Conservation (phyloP, 2,329 filamentous ascomycete genomes). For the Lachnellula subtilissima region DNA sequence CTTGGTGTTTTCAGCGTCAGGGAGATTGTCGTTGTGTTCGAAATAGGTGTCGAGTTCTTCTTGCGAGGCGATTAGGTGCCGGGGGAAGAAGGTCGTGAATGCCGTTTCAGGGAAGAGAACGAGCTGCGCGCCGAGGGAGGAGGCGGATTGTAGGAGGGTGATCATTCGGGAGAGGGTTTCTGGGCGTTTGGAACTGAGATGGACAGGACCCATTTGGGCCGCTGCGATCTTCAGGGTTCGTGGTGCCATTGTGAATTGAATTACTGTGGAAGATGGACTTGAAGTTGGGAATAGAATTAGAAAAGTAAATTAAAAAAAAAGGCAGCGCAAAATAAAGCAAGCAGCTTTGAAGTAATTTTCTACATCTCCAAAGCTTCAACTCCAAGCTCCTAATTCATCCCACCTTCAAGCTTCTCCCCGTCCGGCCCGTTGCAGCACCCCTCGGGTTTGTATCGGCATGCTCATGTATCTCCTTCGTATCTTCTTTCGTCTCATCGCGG, state of each 20-base stretch:
- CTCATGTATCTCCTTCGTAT: too few species aligned
- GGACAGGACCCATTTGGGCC: constrained; percentile 48
- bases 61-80: constrained; percentile 42
- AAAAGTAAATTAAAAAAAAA: not conserved
- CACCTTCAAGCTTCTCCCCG: not conserved
- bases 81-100: constrained; percentile 53
- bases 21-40: constrained; percentile 42
- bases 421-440: too few species aligned
- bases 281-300: not conserved
- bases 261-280: not conserved
- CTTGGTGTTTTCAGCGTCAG: constrained; percentile 39
- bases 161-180: constrained; percentile 46
- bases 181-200: constrained; percentile 37
- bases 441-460: too few species aligned
- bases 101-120: constrained; percentile 52
- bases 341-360: not conserved
- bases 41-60: constrained; percentile 45
- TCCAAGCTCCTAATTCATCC: not conserved
- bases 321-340: not conserved
- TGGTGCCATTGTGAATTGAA: constrained; percentile 29
- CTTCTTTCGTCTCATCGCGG: too few species aligned
- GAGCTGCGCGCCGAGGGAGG: constrained; percentile 40
- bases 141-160: constrained; percentile 43
- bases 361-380: not conserved
- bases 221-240: constrained; percentile 45